Evolutionary conservation across 2,329 filamentous ascomycete genomes (phyloP).

Genomic region (Penicillium freii): DNA sequence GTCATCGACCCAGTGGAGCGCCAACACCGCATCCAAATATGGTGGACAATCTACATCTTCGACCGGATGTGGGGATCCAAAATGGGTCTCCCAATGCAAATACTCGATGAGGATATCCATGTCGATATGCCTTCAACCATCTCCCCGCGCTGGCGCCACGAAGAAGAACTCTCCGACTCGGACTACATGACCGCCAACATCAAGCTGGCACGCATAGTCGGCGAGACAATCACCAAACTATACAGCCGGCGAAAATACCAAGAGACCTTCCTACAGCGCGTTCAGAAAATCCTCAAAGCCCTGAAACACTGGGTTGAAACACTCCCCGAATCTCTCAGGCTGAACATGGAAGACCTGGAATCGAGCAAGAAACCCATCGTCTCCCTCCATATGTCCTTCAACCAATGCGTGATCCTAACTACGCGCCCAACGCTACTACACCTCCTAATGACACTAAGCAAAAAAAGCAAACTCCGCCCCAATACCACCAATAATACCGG

Average conservation of each 20-base stretch:
- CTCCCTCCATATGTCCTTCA: constrained; percentile 41
- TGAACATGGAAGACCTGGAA: constrained; percentile 34
- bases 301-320: constrained; percentile 42
- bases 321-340: constrained; percentile 35
- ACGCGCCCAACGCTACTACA: constrained; percentile 42
- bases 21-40: constrained; percentile 38
- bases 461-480: constrained; percentile 1
- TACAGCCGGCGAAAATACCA: constrained; percentile 39
- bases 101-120: constrained; percentile 50
- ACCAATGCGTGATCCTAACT: constrained; percentile 41
- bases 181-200: constrained; percentile 41
- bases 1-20: constrained; percentile 41
- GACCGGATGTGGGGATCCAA: constrained; percentile 51
- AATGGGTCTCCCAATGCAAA: constrained; percentile 50
- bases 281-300: constrained; percentile 41
- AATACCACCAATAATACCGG: neutral
- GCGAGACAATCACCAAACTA: constrained; percentile 36
- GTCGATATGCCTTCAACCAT: constrained; percentile 39
- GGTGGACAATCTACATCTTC: constrained; percentile 43
- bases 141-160: constrained; percentile 30
- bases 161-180: constrained; percentile 39
- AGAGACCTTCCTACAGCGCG: constrained; percentile 40
- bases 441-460: constrained; percentile 37
- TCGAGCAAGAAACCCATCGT: constrained; percentile 34
- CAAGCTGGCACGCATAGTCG: constrained; percentile 38